A percentile compares a stretch with the other conserved stretches of the same genome.
Conservation (phyloP, 2,329 filamentous ascomycete species). For the Fusarium continuum region DNA sequence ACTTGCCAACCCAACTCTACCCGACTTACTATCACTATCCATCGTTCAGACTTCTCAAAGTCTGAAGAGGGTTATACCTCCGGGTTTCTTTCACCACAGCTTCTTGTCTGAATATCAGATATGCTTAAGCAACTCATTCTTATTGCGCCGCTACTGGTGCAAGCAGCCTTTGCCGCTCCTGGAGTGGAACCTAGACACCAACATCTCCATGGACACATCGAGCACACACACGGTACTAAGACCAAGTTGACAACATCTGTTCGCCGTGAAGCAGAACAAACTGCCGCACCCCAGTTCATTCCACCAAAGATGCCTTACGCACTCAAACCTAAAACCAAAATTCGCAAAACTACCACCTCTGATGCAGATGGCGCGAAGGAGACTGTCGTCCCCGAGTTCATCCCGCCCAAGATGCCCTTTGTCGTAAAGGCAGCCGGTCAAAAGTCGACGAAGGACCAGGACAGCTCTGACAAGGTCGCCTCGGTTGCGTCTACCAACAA, state of each 20-base stretch:
- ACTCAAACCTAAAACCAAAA: slow-evolving; percentile 22
- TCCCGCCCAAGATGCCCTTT: slow-evolving; percentile 30
- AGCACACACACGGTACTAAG: slow-evolving; percentile 22
- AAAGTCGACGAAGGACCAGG: slow-evolving; percentile 1
- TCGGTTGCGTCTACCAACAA: slow-evolving; percentile 14
- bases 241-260: slow-evolving; percentile 14
- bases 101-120: neutral
- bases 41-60: slow-evolving; percentile 2
- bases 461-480: neutral
- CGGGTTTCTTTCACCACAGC: neutral
- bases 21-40: neutral
- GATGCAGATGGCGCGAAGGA: neutral
- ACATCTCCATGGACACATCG: slow-evolving; percentile 30
- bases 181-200: slow-evolving; percentile 29
- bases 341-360: slow-evolving; percentile 2
- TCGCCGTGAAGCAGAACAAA: slow-evolving; percentile 9
- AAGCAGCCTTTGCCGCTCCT: slow-evolving; percentile 34
- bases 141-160: slow-evolving; percentile 41
- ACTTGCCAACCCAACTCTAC: neutral
- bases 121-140: slow-evolving; percentile 41
- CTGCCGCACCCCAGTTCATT: slow-evolving; percentile 21
- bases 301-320: slow-evolving; percentile 24
- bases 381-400: slow-evolving; percentile 19
- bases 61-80: neutral
- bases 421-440: slow-evolving; percentile 14